Percentiles rank a stretch among this genome's conserved stretches.
Evolutionary conservation across 768 basidiomycete genomes (phyloP).

Genomic region (Pulveroboletus sp.): DNA sequence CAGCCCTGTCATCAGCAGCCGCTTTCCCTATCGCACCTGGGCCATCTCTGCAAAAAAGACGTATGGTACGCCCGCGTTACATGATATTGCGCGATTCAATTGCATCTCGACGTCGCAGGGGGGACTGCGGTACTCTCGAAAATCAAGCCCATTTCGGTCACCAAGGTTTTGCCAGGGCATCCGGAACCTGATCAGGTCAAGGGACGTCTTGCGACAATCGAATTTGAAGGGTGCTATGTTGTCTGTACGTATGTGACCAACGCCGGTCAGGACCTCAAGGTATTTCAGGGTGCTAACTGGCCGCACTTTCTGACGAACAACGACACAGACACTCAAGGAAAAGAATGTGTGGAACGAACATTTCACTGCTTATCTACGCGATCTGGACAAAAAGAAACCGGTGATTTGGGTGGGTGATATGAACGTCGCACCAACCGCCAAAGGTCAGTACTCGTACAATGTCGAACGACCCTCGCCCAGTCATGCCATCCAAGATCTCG

Average conservation of each 20-base stretch:
- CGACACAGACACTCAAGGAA: slow-evolving; percentile 60
- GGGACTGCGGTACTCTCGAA: slow-evolving; percentile 84
- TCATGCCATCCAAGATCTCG: slow-evolving; percentile 51
- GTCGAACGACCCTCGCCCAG: neutral
- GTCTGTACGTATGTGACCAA: slow-evolving; percentile 85
- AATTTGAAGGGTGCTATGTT: slow-evolving; percentile 67
- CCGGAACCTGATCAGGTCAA: slow-evolving; percentile 62
- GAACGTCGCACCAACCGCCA: slow-evolving; percentile 79
- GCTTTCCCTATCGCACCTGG: slow-evolving; percentile 76
- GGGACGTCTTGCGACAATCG: slow-evolving; percentile 79
- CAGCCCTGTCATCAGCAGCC: slow-evolving; percentile 52
- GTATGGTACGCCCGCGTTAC: slow-evolving; percentile 51
- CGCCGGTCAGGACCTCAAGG: slow-evolving; percentile 76
- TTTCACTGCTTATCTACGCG: slow-evolving; percentile 70
- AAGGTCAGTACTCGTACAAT: slow-evolving; percentile 41
- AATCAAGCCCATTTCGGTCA: slow-evolving; percentile 62
- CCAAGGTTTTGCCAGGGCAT: slow-evolving; percentile 71
- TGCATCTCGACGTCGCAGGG: slow-evolving; percentile 41
- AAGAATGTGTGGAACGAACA: slow-evolving; percentile 81
- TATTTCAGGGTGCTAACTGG: slow-evolving; percentile 19
- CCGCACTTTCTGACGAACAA: neutral
- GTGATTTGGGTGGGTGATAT: slow-evolving; percentile 89
- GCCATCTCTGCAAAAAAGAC: slow-evolving; percentile 75
- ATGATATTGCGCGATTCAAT: neutral
- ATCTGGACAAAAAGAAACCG: slow-evolving; percentile 74